Evolutionary conservation across 2,329 filamentous ascomycete genomes (phyloP), one percentile per base, ranked within the genome.

Genomic region (Diplodia scrobiculata): DNA sequence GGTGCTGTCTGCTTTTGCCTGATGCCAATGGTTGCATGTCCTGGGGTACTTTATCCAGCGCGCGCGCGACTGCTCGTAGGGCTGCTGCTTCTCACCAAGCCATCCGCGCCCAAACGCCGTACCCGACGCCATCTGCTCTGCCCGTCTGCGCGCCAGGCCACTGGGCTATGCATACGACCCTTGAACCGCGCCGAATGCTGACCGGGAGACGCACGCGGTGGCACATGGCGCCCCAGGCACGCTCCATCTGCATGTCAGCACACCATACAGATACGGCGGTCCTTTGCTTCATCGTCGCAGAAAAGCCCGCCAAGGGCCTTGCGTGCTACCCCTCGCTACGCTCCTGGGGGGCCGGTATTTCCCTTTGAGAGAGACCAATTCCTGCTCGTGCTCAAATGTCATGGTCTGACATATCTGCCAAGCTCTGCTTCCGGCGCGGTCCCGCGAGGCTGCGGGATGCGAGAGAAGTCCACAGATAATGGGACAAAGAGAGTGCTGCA

Each of bases 201-300:
- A 62, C 58, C 34, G 29, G 45, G 45, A 32, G 38, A 62, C 29
- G 58, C 58, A 51, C 58, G 58, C 41, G 27, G 45, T n/a, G 45
- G 58, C 58, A 62, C 58, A 62, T 47, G n/a, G 58, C 58, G 58
- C n/a, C 41, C 58, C 58, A 62, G 58, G 58, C 58, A 62, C 58
- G 58, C 27, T 36, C 45, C 58, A 50, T 17, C 29, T 62, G 58
- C 58, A 62, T 62, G 58, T 62, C 58, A 62, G 58, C 58, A 62
- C 45, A 17, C 58, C 25, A 45, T 25, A 25, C 27, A 5, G n/a
- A 21, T 29, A 4, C 55, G 38, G 21, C 7, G 7, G 27, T 29
- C 34, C 14, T 27, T 21, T 19, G 54, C 36, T 29, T 27, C 21
- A 7, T 17, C 34, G 6, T 25, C n/a, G 21, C 19, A 58, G n/a